Base-by-base conservation (phyloP, 768 basidiomycete genomes). In the Pleurotus citrinopileatus region DNA sequence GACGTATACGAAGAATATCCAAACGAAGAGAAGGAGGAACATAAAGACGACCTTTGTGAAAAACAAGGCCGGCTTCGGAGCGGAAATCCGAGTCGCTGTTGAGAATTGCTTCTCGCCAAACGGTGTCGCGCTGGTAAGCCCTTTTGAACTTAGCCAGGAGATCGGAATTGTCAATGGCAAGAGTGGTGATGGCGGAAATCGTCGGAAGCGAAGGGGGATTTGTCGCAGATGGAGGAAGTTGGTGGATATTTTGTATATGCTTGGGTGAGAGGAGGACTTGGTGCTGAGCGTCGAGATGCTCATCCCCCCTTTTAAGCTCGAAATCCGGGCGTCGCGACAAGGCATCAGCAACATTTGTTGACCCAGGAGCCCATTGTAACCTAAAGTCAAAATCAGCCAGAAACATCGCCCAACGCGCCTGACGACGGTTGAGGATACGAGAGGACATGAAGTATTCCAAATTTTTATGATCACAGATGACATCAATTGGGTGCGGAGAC, bases 341-440 rank as follows among this genome's bases (percentile, higher is more conserved):
- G 40, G 69, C 60, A 37, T 73, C 71, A 15, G 69, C 63, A 26
- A 63, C 55, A 46, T 70, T 70, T 2, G 53, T n/a, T 6, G 55
- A 12, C 15, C 70, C 69, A 4, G 66, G 72, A 20, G 48, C 57
- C 58, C 61, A 72, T 4, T 59, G 25, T 12, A 78, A 62, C 2
- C 57, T 46, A 50, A 74, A 71, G 43, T 73, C 59, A 56, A 69
- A 77, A 13, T 72, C 65, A 4, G 70, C 68, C 29, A 80, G 64
- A 48, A 67, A 69, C 63, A 74, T 68, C 1, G 73, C 59, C 81
- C 80, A 82, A 15, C 69, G 61, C 0, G 72, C 77, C 63, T 82
- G 82, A 0, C 72, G 63, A 25, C 67, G 65, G 55, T 70, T 80
- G 1, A 82, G 69, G 5, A 73, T 57, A 10, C 67, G 64, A 22